A percentile compares a stretch with the other conserved stretches of the same genome.
These are phyloP conservation scores for Boletus rufocinnamomeus DNA, from an alignment of 768 basidiomycete species.

Conservation along the genomic window DNA sequence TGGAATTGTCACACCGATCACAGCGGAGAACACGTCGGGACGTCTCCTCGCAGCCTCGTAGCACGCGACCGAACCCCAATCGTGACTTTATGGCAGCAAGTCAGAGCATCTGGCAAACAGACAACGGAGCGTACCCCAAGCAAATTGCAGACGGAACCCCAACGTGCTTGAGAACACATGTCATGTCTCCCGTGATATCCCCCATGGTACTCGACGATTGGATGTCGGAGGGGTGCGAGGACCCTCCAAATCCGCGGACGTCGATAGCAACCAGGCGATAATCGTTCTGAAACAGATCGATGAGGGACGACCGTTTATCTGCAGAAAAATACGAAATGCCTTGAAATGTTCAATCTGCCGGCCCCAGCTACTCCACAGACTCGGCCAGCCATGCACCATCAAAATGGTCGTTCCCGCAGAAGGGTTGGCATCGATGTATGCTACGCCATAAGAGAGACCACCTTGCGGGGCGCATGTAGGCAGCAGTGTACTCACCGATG, in stretches of 20 bases:
- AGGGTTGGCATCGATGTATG: conserved; percentile 66
- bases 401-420: conserved; percentile 51
- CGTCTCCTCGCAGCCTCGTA: conserved; percentile 68
- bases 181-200: conserved; percentile 64
- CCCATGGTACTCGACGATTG: conserved; percentile 57
- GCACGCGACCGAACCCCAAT: conserved; percentile 72
- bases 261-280: conserved; percentile 65
- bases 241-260: conserved; percentile 70
- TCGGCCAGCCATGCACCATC: conserved; percentile 81
- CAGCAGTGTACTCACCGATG: conserved; percentile 43
- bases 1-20: conserved; percentile 61
- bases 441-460: conserved; percentile 33
- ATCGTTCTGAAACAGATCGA: conserved; percentile 43
- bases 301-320: neutral
- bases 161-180: conserved; percentile 59
- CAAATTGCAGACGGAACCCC: conserved; percentile 52
- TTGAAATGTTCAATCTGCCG: conserved; percentile 69
- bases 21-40: conserved; percentile 62
- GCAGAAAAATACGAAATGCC: conserved; percentile 32
- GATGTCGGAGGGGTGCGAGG: conserved; percentile 64
- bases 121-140: conserved; percentile 51
- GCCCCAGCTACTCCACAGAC: conserved; percentile 75
- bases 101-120: neutral
- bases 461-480: conserved; percentile 5
- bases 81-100: conserved; percentile 50